phyloP scores from a whole-genome alignment of 257 asterid genomes.

The Vinca minor region DNA sequence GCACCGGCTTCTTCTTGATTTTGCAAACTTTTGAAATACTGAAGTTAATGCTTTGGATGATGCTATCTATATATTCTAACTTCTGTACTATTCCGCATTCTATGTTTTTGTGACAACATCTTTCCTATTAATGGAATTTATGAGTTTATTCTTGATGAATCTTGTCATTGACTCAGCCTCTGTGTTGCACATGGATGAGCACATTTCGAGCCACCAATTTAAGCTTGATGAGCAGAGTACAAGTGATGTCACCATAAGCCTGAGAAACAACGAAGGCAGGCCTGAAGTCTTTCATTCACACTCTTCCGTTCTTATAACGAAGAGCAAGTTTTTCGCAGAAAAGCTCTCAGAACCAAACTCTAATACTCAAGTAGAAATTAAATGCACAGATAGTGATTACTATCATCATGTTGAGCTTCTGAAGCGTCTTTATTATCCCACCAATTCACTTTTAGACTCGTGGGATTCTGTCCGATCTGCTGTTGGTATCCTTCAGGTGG shows the following conservation, averaged over 20 bases:
- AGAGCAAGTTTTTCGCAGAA: conserved; percentile 41
- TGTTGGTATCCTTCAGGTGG: conserved; percentile 42
- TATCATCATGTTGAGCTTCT: conserved; percentile 39
- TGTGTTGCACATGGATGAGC: conserved; percentile 33
- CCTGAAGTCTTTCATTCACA: conserved; percentile 39
- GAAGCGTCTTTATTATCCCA: conserved; percentile 37
- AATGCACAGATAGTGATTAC: conserved; percentile 33
- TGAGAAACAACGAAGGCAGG: conserved; percentile 33
- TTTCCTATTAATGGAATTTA: background rate
- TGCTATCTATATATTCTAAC: background rate
- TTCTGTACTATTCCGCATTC: background rate
- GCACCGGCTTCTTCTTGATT: background rate
- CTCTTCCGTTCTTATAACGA: conserved; percentile 32
- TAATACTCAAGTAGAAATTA: conserved; percentile 28
- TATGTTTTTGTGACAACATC: background rate
- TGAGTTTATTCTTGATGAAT: background rate
- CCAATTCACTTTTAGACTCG: conserved; percentile 29
- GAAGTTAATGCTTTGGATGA: background rate
- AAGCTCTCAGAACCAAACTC: conserved; percentile 28
- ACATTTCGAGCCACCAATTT: conserved; percentile 17
- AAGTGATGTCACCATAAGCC: conserved; percentile 29
- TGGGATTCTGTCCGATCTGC: conserved; percentile 41
- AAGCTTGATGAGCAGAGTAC: conserved; percentile 32
- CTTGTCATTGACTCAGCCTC: conserved; percentile 12
- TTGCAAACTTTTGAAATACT: background rate